Evolutionary conservation across 164 flowering plant genomes (phyloP), one percentile per base, ranked within the genome.

Genomic region (Liriodendron chinense): DNA sequence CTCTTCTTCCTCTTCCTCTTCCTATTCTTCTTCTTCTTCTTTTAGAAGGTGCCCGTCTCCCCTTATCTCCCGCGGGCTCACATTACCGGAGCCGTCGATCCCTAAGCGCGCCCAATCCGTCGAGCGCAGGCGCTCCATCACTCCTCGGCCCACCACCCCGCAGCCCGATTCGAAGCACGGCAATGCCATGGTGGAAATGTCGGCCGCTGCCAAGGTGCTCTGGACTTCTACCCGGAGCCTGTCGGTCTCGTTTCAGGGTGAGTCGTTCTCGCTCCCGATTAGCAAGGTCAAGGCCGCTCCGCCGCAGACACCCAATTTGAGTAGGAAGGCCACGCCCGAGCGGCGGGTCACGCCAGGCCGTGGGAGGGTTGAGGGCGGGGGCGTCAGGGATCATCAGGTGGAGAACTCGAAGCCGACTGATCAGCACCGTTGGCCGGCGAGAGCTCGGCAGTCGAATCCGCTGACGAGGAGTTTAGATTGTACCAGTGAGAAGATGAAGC

Each of bases 201-300:
- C 84, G 16, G 83, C 84, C 4, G 92, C 97, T 6, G 66, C 94
- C 0, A 89, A 88, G 86, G 78, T 89, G 67, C 78, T 92, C 53
- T 82, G 89, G 50, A 90, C 94, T 75, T 92, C 98, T 0, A 86
- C 92, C 1, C 79, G 98, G 81, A 91, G 97, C 56, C 84, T 93
- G 71, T 91, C 98, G 0, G 98, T 95, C 71, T 92, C 98, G 9
- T 95, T 95, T 78, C 98, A 95, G 80, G 98, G 98, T 1, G 97
- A 93, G 75, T 84, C 97, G 5, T 95, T 89, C 79, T 89, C 96
- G 18, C 88, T 95, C 34, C 97, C 94, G 26, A 76, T 93, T 80
- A 88, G 97, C 69, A 93, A 90, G 34, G 74, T 85, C 59, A 77
- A 48, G 47, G 63, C 47, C 0, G 73, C 67, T 12, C 13, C 67